phyloP scores from a whole-genome alignment of 2,329 filamentous ascomycete genomes.

The Pseudocercospora cruenta region DNA sequence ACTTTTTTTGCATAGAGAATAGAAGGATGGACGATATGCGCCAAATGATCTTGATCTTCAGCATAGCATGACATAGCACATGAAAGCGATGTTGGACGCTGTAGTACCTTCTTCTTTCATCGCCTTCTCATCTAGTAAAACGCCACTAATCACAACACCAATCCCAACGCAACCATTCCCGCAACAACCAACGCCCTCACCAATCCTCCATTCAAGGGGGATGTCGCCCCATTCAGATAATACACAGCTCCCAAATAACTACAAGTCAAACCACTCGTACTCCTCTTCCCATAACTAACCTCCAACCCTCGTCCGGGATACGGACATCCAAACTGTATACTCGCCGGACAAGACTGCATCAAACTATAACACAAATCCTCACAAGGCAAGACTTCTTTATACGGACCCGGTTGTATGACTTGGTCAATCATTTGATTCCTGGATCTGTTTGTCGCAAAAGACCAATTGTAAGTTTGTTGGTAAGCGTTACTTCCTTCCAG shows the following conservation, averaged over 20 bases:
- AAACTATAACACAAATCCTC: slow-evolving; percentile 84
- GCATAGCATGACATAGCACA: background rate
- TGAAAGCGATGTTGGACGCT: background rate
- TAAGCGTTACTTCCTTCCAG: slow-evolving; percentile 35
- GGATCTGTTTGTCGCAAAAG: slow-evolving; percentile 38
- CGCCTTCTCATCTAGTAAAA: background rate
- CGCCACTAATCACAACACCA: background rate
- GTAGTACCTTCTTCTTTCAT: background rate
- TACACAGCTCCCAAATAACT: slow-evolving; percentile 43
- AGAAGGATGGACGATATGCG: background rate
- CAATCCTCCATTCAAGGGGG: background rate
- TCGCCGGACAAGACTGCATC: slow-evolving; percentile 80
- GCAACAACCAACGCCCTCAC: slow-evolving; percentile 9
- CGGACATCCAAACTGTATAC: slow-evolving; percentile 77
- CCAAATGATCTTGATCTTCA: too few relatives aligned
- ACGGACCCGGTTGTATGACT: slow-evolving; percentile 77
- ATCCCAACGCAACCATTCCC: background rate
- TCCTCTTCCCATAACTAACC: slow-evolving; percentile 53
- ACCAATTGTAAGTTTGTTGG: slow-evolving; percentile 36
- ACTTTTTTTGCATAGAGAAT: background rate
- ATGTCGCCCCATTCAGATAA: slow-evolving; percentile 32
- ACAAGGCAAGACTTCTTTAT: slow-evolving; percentile 90
- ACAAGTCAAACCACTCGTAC: slow-evolving; percentile 36
- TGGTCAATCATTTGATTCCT: slow-evolving; percentile 58
- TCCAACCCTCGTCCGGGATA: slow-evolving; percentile 50